These are phyloP conservation scores for Candida silvatica DNA, from an alignment of 805 yeast genomes.

Conservation along the genomic window DNA sequence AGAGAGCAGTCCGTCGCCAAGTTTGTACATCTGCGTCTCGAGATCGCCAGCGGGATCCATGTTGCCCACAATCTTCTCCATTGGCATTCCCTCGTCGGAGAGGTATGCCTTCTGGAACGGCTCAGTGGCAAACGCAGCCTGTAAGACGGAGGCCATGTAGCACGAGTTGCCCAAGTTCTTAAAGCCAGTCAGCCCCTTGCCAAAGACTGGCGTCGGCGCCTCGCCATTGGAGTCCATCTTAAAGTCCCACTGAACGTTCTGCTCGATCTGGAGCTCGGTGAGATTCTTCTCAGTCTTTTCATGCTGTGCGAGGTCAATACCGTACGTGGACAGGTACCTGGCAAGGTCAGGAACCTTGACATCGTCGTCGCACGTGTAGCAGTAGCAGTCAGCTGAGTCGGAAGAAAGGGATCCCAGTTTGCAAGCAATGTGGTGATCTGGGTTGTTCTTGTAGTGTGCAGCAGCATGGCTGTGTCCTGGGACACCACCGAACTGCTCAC, in stretches of 20 bases:
- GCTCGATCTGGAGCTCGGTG: slow-evolving; percentile 86
- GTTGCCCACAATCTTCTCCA: slow-evolving; percentile 23
- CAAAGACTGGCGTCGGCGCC: slow-evolving; percentile 56
- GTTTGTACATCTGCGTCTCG: slow-evolving; percentile 66
- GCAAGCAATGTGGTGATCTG: slow-evolving; percentile 74
- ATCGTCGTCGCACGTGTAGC: slow-evolving; percentile 87
- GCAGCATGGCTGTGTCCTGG: slow-evolving; percentile 94
- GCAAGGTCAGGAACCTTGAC: slow-evolving; percentile 59
- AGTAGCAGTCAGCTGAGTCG: slow-evolving; percentile 77
- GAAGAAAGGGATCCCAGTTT: slow-evolving; percentile 83
- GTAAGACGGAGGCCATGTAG: slow-evolving; percentile 76
- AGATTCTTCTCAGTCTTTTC: slow-evolving; percentile 80
- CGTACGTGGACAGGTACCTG: slow-evolving; percentile 44
- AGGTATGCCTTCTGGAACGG: slow-evolving; percentile 31
- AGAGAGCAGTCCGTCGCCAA: slow-evolving; percentile 70
- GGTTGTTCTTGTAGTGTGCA: slow-evolving; percentile 44
- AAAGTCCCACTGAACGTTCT: slow-evolving; percentile 90
- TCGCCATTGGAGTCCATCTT: slow-evolving; percentile 70
- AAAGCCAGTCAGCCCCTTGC: slow-evolving; percentile 74
- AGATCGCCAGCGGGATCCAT: slow-evolving; percentile 56
- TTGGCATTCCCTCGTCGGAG: slow-evolving; percentile 25
- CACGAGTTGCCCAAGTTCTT: slow-evolving; percentile 91
- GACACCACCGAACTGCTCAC: slow-evolving; percentile 88
- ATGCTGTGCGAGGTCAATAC: slow-evolving; percentile 49
- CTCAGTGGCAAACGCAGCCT: slow-evolving; percentile 48